Evolutionary conservation across 805 yeast species (phyloP).

Genomic region (Candida verbasci): DNA sequence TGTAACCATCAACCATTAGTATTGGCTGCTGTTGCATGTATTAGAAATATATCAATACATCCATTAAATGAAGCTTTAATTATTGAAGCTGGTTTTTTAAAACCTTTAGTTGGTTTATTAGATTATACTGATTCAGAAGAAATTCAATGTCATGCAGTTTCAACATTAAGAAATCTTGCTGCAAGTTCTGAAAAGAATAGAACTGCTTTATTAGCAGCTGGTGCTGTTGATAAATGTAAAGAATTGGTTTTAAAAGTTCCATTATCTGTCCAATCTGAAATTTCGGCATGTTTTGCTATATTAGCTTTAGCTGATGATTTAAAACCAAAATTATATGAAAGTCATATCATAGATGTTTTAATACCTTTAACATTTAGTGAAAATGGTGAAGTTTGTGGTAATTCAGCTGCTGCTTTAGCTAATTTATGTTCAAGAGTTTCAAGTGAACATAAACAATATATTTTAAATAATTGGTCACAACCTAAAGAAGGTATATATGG

Average conservation of each 20-base stretch:
- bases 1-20: conserved; percentile 89
- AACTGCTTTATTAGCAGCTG: conserved; percentile 86
- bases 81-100: conserved; percentile 93
- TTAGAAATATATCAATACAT: conserved; percentile 93
- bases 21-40: conserved; percentile 96
- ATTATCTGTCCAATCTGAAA: conserved; percentile 91
- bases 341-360: conserved; percentile 81
- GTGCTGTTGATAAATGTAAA: conserved; percentile 91
- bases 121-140: conserved; percentile 88
- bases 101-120: conserved; percentile 81
- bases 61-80: conserved; percentile 94
- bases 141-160: conserved; percentile 96
- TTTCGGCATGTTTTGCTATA: conserved; percentile 95
- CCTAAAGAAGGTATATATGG: conserved; percentile 86
- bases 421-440: conserved; percentile 85
- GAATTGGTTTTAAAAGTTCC: conserved; percentile 82
- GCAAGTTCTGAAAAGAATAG: conserved; percentile 93
- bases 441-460: conserved; percentile 67
- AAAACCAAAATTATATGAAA: conserved; percentile 74
- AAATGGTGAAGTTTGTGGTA: conserved; percentile 95
- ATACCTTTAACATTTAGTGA: conserved; percentile 85
- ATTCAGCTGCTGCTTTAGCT: conserved; percentile 97
- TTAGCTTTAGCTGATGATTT: conserved; percentile 94
- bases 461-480: conserved; percentile 70
- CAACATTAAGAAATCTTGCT: conserved; percentile 91